phyloP scores from a whole-genome alignment of 805 yeast species.

The Myxozyma neotropica region DNA sequence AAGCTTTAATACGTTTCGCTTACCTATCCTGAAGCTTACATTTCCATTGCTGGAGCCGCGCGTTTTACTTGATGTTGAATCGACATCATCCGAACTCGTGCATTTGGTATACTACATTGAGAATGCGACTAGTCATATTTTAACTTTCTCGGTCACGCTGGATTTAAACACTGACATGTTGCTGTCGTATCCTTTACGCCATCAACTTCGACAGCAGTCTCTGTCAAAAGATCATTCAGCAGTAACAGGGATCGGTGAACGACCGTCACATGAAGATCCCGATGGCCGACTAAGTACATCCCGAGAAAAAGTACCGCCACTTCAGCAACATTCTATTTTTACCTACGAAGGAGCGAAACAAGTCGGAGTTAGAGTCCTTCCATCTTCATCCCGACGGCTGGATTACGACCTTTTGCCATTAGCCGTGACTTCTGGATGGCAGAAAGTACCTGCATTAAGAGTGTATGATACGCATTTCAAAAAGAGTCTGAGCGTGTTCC shows the following conservation, averaged over 20 bases:
- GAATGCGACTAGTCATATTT: conserved; percentile 71
- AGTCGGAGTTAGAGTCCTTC: conserved; percentile 54
- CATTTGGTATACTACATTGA: conserved; percentile 59
- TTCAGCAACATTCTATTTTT: conserved; percentile 38
- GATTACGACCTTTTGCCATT: conserved; percentile 40
- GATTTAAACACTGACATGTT: conserved; percentile 42
- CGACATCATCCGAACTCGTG: conserved; percentile 36
- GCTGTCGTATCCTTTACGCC: conserved; percentile 29
- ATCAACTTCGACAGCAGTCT: conserved; percentile 30
- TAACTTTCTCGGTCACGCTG: conserved; percentile 60
- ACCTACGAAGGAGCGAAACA: conserved; percentile 46
- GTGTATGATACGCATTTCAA: conserved; percentile 72
- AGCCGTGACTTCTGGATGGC: conserved; percentile 36
- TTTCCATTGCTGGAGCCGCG: conserved; percentile 73
- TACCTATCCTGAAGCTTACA: conserved; percentile 53
- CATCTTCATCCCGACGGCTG: conserved; percentile 54
- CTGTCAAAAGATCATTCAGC: conserved; percentile 8
- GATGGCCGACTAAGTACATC: background rate
- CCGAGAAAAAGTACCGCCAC: background rate
- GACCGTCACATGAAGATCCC: conserved; percentile 6
- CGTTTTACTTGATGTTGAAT: conserved; percentile 49
- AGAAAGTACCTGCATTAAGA: conserved; percentile 59
- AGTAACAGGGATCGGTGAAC: background rate
- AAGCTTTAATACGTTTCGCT: conserved; percentile 25
- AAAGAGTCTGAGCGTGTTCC: conserved; percentile 57